phyloP scores from a whole-genome alignment of 179 eudicot species.

The Patellifolia procumbens region DNA sequence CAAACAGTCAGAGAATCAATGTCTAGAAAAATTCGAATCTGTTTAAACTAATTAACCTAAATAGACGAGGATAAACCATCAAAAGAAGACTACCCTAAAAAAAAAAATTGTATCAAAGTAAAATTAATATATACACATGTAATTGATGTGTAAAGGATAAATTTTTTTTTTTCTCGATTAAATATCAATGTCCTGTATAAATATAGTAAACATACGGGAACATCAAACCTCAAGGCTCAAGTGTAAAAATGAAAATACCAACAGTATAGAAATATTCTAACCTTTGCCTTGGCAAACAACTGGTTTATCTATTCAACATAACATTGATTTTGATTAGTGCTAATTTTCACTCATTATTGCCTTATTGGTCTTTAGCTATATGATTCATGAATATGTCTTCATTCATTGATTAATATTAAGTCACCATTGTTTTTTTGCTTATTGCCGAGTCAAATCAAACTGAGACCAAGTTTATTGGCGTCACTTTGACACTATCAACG shows the following conservation, averaged over 20 bases:
- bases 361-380: conserved; percentile 11
- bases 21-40: no score
- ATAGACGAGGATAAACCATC: no score
- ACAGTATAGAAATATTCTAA: neutral
- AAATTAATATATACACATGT: no score
- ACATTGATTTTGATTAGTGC: conserved; percentile 4
- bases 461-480: neutral
- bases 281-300: conserved; percentile 16
- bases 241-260: neutral
- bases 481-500: neutral
- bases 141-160: no score
- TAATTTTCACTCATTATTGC: conserved; percentile 1
- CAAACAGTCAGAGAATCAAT: no score
- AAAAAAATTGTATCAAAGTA: no score
- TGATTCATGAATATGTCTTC: neutral
- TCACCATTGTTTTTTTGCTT: neutral
- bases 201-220: neutral
- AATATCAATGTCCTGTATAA: no score
- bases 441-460: neutral
- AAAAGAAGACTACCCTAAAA: no score
- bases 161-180: no score
- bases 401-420: neutral
- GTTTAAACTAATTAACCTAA: no score
- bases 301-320: conserved; percentile 28
- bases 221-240: neutral